These are phyloP conservation scores for Hibiscus mutabilis DNA, from an alignment of 345 rosid genomes.

Conservation along the genomic window DNA sequence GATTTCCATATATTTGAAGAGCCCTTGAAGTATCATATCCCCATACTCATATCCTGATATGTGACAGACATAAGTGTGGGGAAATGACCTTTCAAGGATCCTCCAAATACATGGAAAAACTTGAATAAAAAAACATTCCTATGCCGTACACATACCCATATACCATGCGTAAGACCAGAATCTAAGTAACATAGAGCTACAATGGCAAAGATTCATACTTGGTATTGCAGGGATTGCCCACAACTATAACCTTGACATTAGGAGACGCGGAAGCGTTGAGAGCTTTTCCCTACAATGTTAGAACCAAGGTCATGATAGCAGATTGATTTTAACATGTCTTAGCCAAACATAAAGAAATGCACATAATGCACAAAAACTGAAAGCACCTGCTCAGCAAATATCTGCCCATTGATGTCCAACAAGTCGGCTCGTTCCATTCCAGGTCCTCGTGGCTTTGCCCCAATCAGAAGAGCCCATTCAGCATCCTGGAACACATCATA, in stretches of 20 bases:
- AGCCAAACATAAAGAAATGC: not conserved
- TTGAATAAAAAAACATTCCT: not conserved
- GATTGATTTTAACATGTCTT: not conserved
- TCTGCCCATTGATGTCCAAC: conserved; percentile 86
- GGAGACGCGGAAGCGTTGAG: conserved; percentile 85
- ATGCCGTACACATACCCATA: not conserved
- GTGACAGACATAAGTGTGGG: not conserved
- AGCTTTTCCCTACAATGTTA: conserved; percentile 62
- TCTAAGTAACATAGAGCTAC: not conserved
- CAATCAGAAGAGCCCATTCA: conserved; percentile 94
- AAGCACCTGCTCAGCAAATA: conserved; percentile 78
- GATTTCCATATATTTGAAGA: not conserved
- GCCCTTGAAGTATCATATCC: not conserved
- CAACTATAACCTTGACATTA: conserved; percentile 86
- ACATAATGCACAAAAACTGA: not conserved
- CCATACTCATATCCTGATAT: not conserved
- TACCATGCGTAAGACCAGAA: not conserved
- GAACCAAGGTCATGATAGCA: not conserved
- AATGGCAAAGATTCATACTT: conserved; percentile 48
- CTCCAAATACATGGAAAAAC: not conserved
- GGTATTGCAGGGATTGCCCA: conserved; percentile 98
- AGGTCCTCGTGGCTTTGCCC: conserved; percentile 99
- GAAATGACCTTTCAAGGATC: not conserved
- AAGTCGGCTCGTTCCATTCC: conserved; percentile 93
- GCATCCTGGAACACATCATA: conserved; percentile 88